Evolutionary conservation across 2,329 filamentous ascomycete species (phyloP), one percentile per base, ranked within the genome.

Genomic region (Nannizziopsis barbatae): DNA sequence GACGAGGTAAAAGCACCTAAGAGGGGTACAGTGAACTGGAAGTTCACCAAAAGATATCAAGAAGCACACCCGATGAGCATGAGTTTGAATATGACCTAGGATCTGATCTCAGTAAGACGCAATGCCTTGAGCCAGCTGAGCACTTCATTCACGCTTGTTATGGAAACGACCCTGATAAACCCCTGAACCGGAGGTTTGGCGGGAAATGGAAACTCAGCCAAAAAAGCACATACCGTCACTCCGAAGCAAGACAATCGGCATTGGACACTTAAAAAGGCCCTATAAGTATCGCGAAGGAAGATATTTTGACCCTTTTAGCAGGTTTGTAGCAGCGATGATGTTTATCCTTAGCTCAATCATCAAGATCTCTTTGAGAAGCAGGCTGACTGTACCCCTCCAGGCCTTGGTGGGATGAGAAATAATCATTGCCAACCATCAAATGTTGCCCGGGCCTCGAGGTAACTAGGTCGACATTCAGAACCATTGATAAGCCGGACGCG

Each of bases 101-200:
- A 31, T 36, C 45, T 6, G 4, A 36, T 12, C 55, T 55, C 42
- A 47, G 49, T 18, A 47, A 54, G 45, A 18, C 45, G 11, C 32
- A 49, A 30, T 57, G 54, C 31, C 43, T 47, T 22, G 39, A 46
- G 9, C 50, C 55, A 22, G 43, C 50, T n/a, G 33, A 52, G 17
- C 42, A 48, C 8, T 53, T 63, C 42, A 58, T 64, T 50, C 52
- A 64, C 50, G 49, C 52, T 36, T 64, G 62, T 50, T 61, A 64
- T 52, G 49, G 46, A 31, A 52, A 55, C 40, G 55, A 57, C 38
- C 43, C 49, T 1, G 46, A 58, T 15, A 63, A 62, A 52, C 57
- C 58, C 15, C 54, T 64, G 53, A 60, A 64, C 53, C 62, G 58
- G 60, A 62, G 62, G 52, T 53, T 52, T 41, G 60, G 60, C 38